These are phyloP conservation scores for Globisporangium lucens DNA, from an alignment of 352 stramenopile genomes.

Conservation along the genomic window DNA sequence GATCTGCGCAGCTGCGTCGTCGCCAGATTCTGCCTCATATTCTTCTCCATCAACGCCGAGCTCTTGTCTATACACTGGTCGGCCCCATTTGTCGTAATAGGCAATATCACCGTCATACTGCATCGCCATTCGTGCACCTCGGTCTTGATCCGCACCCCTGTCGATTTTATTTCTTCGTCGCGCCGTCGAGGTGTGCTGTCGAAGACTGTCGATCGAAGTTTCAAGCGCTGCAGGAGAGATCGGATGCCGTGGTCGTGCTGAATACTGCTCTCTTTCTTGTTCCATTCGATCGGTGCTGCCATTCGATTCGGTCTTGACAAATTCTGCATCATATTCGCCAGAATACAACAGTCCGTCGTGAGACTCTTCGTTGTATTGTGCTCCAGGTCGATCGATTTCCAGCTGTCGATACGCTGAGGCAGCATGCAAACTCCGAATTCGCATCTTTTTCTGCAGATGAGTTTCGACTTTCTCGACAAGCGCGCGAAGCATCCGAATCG, in stretches of 20 bases:
- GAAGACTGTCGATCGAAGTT: slow-evolving; percentile 8
- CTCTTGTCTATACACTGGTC: slow-evolving; percentile 15
- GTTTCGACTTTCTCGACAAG: slow-evolving; percentile 50
- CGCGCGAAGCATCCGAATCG: slow-evolving; percentile 31
- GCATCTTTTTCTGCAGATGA: slow-evolving; percentile 47
- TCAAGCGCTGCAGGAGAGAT: slow-evolving; percentile 8
- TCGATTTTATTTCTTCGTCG: slow-evolving; percentile 2
- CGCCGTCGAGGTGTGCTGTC: not conserved
- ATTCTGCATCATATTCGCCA: slow-evolving; percentile 4
- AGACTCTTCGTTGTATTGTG: not conserved
- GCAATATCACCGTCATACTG: slow-evolving; percentile 11
- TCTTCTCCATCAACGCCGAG: not conserved
- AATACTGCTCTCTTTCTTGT: slow-evolving; percentile 3
- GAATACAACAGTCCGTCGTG: not conserved
- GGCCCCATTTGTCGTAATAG: slow-evolving; percentile 18
- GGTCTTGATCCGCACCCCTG: not conserved
- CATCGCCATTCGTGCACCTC: not conserved
- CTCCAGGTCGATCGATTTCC: not conserved
- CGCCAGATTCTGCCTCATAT: not conserved
- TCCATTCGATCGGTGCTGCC: not conserved
- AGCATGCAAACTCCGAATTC: slow-evolving; percentile 15
- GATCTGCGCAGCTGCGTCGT: not conserved
- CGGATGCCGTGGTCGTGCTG: not conserved
- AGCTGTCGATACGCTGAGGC: slow-evolving; percentile 2
- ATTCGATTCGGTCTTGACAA: slow-evolving; percentile 10